Evolutionary conservation across 768 basidiomycete genomes (phyloP).

Genomic region (Collybiopsis luxurians): DNA sequence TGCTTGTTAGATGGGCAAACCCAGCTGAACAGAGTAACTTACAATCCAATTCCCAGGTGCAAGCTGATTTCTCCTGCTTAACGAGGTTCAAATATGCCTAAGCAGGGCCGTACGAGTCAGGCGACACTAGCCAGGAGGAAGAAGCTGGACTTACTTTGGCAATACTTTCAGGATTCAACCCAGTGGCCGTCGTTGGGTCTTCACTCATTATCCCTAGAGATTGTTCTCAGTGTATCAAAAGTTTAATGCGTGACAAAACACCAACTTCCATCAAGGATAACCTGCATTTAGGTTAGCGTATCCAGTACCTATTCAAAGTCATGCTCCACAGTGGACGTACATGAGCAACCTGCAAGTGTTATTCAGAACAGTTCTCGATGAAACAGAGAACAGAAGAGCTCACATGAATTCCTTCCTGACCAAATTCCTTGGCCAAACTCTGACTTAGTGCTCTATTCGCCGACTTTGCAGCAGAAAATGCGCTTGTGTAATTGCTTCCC

Average conservation of each 20-base stretch:
- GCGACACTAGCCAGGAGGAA: background rate
- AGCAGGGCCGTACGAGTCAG: background rate
- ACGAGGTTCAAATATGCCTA: background rate
- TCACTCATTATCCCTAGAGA: no score
- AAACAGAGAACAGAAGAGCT: background rate
- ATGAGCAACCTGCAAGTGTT: background rate
- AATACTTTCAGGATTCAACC: background rate
- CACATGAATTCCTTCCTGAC: background rate
- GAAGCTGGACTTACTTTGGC: background rate
- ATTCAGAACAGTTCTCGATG: background rate
- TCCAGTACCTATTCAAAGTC: background rate
- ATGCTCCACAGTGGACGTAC: background rate
- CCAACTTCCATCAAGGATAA: background rate
- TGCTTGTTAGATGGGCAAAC: background rate
- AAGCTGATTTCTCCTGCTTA: background rate
- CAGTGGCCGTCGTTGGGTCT: background rate
- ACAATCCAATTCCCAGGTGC: background rate
- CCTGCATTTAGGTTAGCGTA: background rate
- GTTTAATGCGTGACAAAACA: background rate
- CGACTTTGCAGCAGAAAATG: slow-evolving; percentile 63
- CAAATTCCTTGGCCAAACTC: slow-evolving; percentile 71
- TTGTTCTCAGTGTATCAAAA: no score
- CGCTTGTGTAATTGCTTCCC: slow-evolving; percentile 60
- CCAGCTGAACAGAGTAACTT: background rate
- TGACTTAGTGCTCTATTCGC: slow-evolving; percentile 63